A percentile compares a stretch with the other conserved stretches of the same genome.
Conservation (phyloP, 2,329 filamentous ascomycete genomes). For the Monilinia polystroma region DNA sequence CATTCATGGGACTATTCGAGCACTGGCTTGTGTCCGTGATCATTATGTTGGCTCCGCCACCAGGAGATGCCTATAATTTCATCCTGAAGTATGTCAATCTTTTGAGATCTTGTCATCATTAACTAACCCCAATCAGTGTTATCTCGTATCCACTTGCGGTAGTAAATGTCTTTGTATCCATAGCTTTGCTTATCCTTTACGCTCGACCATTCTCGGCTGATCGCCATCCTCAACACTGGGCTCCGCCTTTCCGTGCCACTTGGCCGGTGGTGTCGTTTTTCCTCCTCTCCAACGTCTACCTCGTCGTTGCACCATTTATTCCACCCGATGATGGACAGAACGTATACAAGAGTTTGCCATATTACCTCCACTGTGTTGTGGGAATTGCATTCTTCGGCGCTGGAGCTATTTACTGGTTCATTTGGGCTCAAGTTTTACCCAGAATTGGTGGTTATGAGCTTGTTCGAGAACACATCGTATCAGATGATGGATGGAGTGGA, state of each 20-base stretch:
- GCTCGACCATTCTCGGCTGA: slow-evolving; percentile 48
- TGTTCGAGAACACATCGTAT: slow-evolving; percentile 53
- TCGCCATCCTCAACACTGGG: slow-evolving; percentile 52
- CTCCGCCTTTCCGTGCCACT: slow-evolving; percentile 54
- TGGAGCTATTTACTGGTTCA: slow-evolving; percentile 55
- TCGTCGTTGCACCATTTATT: slow-evolving; percentile 59
- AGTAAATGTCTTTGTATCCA: slow-evolving; percentile 55
- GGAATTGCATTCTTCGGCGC: slow-evolving; percentile 54
- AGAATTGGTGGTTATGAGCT: slow-evolving; percentile 55
- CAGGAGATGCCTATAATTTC: slow-evolving; percentile 66
- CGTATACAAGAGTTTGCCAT: slow-evolving; percentile 54
- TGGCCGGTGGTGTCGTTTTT: slow-evolving; percentile 58
- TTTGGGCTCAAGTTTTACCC: slow-evolving; percentile 55
- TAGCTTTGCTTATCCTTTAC: slow-evolving; percentile 54
- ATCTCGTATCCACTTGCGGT: slow-evolving; percentile 64
- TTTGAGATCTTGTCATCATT: neutral
- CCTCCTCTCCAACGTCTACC: slow-evolving; percentile 59
- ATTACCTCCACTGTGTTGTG: slow-evolving; percentile 58
- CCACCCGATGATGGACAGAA: slow-evolving; percentile 53
- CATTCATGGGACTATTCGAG: slow-evolving; percentile 59
- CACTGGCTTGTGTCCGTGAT: slow-evolving; percentile 64
- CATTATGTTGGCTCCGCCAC: slow-evolving; percentile 65
- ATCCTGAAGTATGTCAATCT: slow-evolving; percentile 51
- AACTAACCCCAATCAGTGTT: slow-evolving; percentile 44
- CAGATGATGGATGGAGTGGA: slow-evolving; percentile 61